Base-by-base conservation (phyloP, 305 asterid genomes). In the Fraxinus velutina region DNA sequence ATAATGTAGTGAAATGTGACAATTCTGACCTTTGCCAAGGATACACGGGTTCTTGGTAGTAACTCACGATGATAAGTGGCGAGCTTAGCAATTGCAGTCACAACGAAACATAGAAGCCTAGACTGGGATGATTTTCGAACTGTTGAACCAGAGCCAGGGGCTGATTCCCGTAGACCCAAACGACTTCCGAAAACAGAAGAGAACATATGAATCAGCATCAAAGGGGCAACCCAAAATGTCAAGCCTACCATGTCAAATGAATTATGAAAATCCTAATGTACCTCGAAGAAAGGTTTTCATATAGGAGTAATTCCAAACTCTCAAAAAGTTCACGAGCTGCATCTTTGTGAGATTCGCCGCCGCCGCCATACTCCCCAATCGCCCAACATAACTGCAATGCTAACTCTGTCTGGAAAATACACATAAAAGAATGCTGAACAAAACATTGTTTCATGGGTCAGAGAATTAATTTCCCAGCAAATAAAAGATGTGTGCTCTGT, bases 381-480 rank as follows among this genome's bases (percentile, higher is more conserved):
- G 98, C 99, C 99, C 99, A 95, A 84, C 99, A 93, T 75, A 95
- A 88, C 82, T 95, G 99, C 86, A 95, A 85, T 84, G 96, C 97
- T 88, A 95, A 82, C 88, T 95, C 99, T 75, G 93, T 90, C 97
- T 94, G 90, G 64, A 84, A 86, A 85, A 83, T 75, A 85, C 50
- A 24, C 70, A 81, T 39, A 50, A 37, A 81, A 71, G 39, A 8
- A 15, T 21, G 47, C 72, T 44, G 80, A 60, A 34, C 3, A 34
- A 47, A 24, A 62, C 17, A 13, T 70, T 37, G 75, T 75, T 64
- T 24, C 37, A 37, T 73, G 52, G 77, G 22, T 75, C 80, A 71
- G 50, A 75, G 72, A 81, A 73, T 78, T 30, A 82, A 79, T 24
- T 42, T 71, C 77, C 75, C 42, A 47, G 60, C 64, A 73, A 78